Conservation (phyloP, 139 green algal genomes). For the Tetraselmis chui region DNA sequence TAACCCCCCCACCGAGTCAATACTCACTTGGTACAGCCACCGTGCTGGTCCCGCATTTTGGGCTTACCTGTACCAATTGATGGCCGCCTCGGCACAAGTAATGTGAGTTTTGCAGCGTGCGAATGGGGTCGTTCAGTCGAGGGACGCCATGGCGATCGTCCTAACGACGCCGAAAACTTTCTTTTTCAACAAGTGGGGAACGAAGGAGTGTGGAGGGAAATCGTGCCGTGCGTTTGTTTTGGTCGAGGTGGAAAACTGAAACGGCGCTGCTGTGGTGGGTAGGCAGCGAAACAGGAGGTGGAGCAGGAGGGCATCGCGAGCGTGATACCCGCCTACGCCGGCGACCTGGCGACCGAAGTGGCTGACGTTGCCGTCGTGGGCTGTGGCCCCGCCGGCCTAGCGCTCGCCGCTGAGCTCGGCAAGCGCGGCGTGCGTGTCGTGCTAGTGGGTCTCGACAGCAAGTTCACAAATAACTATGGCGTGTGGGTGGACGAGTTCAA, state of each 20-base stretch:
- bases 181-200: not conserved
- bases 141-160: not conserved
- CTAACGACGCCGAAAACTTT: not conserved
- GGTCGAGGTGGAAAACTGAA: no score
- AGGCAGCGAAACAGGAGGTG: slow-evolving; percentile 13
- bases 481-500: slow-evolving; percentile 82
- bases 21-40: not conserved
- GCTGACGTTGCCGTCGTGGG: slow-evolving; percentile 74
- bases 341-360: not conserved
- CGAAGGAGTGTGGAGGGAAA: no score
- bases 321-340: slow-evolving; percentile 11
- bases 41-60: no score
- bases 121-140: not conserved
- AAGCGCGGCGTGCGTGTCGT: slow-evolving; percentile 64
- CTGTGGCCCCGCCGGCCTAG: slow-evolving; percentile 84
- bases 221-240: not conserved
- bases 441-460: slow-evolving; percentile 60
- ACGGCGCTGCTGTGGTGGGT: slow-evolving; percentile 7
- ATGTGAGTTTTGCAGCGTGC: not conserved
- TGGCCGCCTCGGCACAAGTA: not conserved
- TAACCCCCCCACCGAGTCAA: no score
- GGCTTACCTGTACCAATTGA: not conserved
- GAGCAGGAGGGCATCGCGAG: slow-evolving; percentile 6
- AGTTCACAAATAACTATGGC: slow-evolving; percentile 93
- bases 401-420: slow-evolving; percentile 75